phyloP scores from a whole-genome alignment of 2,329 filamentous ascomycete species.

The Aspergillus fructus region DNA sequence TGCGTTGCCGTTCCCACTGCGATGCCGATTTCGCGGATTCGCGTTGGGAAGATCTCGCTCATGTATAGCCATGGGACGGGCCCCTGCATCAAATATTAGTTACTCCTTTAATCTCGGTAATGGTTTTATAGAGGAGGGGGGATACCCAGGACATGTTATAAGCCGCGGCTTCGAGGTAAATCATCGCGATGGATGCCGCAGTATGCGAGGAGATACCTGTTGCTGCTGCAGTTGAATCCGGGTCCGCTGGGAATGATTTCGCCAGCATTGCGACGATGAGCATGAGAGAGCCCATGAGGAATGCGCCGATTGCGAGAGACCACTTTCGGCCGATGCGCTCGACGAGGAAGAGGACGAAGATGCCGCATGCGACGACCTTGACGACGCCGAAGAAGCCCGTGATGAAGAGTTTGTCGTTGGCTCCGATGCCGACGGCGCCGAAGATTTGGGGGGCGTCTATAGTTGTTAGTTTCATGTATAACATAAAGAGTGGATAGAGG shows the following conservation, averaged over 20 bases:
- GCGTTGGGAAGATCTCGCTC: conserved; percentile 40
- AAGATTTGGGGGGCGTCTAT: conserved; percentile 52
- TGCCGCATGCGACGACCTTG: conserved; percentile 50
- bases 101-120: neutral
- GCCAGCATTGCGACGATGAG: conserved; percentile 51
- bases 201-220: conserved; percentile 31
- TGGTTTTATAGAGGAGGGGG: neutral
- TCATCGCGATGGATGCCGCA: conserved; percentile 51
- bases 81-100: conserved; percentile 22
- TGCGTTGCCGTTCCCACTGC: conserved; percentile 38
- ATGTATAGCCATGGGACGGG: conserved; percentile 39
- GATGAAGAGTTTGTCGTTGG: conserved; percentile 46
- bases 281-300: conserved; percentile 53
- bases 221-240: conserved; percentile 30
- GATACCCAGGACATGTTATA: conserved; percentile 27
- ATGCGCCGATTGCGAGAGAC: conserved; percentile 49
- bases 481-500: too few relatives aligned
- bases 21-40: conserved; percentile 40
- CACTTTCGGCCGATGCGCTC: conserved; percentile 51
- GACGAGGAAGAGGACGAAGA: conserved; percentile 52
- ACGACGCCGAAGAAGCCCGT: conserved; percentile 53
- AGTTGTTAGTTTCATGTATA: neutral
- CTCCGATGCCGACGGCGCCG: conserved; percentile 48
- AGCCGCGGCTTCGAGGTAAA: conserved; percentile 36
- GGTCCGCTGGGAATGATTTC: conserved; percentile 42